Base-by-base conservation (phyloP, 2,329 filamentous ascomycete species). In the Trichoderma sp. region DNA sequence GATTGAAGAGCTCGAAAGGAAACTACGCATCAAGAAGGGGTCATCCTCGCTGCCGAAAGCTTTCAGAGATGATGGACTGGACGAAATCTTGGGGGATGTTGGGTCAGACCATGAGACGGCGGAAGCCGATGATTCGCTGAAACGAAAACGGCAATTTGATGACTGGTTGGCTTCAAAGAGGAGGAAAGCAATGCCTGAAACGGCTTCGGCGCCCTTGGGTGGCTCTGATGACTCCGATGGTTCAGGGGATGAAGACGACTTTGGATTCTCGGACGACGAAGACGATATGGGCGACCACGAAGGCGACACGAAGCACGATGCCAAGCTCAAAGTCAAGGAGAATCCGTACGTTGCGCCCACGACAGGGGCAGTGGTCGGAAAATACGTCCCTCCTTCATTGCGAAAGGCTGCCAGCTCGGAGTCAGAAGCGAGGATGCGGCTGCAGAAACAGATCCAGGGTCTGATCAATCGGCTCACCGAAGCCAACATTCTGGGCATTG, bases 381-480 rank as follows among this genome's bases (percentile, higher is more conserved):
- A 96, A 84, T 99, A 99, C 71, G 84, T 97, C 3, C 94, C 95
- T 1, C 95, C 94, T 3, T 96, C 93, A 1, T 79, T 95, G 61
- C 86, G 93, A 54, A 88, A 84, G 69, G 79, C 83, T 41, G 78
- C 85, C 3, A 82, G 84, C 1, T 85, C 87, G 0, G 88, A 91
- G 68, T 83, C 85, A 1, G 90, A 96, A 74, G 80, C 84, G 48
- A 80, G 90, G 55, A 81, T 82, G 14, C 88, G 90, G 45, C 80
- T 99, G 57, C 88, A 88, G 66, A 87, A 92, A 67, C 92, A 96
- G 72, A 83, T 92, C 0, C 93, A 98, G 74, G 94, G 95, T 73
- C 83, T 95, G 19, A 84, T 99, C 73, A 99, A 99, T 76, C 90
- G 94, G 73, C 82, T 99, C 39, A 97, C 95, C 0, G 94, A 98